Evolutionary conservation across 2,329 filamentous ascomycete genomes (phyloP).

Genomic region (Knufia petricola): DNA sequence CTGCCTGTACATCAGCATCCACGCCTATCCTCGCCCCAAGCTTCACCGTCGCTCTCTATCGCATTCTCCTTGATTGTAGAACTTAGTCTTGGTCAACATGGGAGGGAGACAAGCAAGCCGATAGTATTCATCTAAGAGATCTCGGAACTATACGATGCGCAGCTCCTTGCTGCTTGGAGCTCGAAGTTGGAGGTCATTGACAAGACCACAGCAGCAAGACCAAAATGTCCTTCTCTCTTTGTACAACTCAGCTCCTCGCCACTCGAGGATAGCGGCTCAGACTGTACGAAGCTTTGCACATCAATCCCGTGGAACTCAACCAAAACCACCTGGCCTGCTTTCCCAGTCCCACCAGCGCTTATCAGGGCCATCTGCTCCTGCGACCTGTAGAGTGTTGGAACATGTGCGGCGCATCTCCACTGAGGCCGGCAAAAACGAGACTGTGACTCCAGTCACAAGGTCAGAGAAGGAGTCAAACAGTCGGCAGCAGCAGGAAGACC

Average conservation of each 20-base stretch:
- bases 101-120: not conserved
- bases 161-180: slow-evolving; percentile 30
- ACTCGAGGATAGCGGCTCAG: slow-evolving; percentile 19
- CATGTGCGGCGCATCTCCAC: slow-evolving; percentile 15
- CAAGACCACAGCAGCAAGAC: slow-evolving; percentile 17
- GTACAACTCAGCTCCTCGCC: slow-evolving; percentile 22
- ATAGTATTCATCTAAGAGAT: not conserved
- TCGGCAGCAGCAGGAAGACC: slow-evolving; percentile 46
- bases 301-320: not conserved
- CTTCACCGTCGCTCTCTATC: not conserved
- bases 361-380: not conserved
- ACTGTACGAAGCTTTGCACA: slow-evolving; percentile 1
- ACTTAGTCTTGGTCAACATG: not conserved
- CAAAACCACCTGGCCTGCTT: not conserved
- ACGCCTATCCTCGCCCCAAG: not conserved
- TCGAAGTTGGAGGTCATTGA: slow-evolving; percentile 18
- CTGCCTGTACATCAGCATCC: not conserved
- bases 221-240: slow-evolving; percentile 21
- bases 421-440: slow-evolving; percentile 13
- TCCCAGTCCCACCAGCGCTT: not conserved
- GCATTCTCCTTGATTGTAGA: not conserved
- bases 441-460: slow-evolving; percentile 18
- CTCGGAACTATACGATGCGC: slow-evolving; percentile 29
- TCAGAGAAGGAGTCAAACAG: slow-evolving; percentile 23
- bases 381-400: slow-evolving; percentile 5